Evolutionary conservation across 495 filamentous ascomycete species (phyloP).

Genomic region (Aspergillus diversus): DNA sequence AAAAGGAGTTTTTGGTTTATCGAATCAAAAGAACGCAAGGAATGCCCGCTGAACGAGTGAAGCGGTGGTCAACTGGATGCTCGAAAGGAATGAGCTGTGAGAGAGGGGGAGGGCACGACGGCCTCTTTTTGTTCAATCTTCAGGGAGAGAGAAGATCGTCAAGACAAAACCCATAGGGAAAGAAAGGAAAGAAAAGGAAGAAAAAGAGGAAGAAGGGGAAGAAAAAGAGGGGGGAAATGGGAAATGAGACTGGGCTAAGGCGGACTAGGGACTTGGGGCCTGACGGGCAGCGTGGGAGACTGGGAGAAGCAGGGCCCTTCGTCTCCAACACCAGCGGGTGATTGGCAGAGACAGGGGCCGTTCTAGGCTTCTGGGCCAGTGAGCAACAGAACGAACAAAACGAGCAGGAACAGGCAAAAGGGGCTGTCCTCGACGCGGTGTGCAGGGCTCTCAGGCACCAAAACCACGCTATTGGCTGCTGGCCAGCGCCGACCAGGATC

Average conservation of each 20-base stretch:
- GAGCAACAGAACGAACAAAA: no score
- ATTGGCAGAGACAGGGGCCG: conserved; percentile 19
- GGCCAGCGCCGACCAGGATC: conserved; percentile 3
- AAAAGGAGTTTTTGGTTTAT: conserved; percentile 9
- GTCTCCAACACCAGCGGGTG: not conserved
- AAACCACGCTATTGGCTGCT: conserved; percentile 15
- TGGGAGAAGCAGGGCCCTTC: conserved; percentile 1
- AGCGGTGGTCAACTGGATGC: conserved; percentile 68
- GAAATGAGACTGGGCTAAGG: conserved; percentile 14
- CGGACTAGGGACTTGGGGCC: not conserved
- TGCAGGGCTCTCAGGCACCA: conserved; percentile 21
- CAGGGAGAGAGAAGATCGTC: conserved; percentile 45
- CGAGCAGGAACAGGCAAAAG: conserved; percentile 4
- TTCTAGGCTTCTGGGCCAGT: conserved; percentile 14
- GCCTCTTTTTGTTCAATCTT: conserved; percentile 56
- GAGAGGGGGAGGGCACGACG: conserved; percentile 53
- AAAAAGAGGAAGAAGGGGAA: conserved; percentile 28
- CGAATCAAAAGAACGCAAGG: conserved; percentile 50
- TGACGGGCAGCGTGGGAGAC: conserved; percentile 12
- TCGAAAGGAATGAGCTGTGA: conserved; percentile 42
- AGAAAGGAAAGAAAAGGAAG: conserved; percentile 29
- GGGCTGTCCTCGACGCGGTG: conserved; percentile 6
- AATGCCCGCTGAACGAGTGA: conserved; percentile 97
- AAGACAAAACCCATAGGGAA: conserved; percentile 38
- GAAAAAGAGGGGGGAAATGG: conserved; percentile 19